Evolutionary conservation across 495 filamentous ascomycete genomes (phyloP).

Genomic region (Xylaria castorea): DNA sequence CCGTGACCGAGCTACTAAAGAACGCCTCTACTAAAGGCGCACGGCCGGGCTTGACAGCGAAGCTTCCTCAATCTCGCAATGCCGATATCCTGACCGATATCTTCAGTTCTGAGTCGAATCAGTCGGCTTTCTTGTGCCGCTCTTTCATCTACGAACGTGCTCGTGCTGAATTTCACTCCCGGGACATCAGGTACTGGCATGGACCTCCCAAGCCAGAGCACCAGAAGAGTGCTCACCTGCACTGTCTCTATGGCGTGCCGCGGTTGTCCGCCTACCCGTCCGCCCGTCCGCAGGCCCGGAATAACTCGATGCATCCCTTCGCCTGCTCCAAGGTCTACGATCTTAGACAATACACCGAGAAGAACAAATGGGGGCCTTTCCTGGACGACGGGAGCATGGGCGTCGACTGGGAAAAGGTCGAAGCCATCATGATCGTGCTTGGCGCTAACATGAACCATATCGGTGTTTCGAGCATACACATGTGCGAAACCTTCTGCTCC

Average conservation of each 20-base stretch:
- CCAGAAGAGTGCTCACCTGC: conserved; percentile 67
- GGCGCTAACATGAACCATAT: conserved; percentile 59
- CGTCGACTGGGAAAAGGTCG: conserved; percentile 75
- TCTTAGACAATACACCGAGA: conserved; percentile 63
- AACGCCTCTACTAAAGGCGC: conserved; percentile 39
- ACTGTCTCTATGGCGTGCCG: conserved; percentile 64
- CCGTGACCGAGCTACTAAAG: conserved; percentile 45
- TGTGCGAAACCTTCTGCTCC: conserved; percentile 57
- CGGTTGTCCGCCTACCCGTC: conserved; percentile 36
- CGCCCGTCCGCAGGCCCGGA: conserved; percentile 35
- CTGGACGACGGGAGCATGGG: conserved; percentile 53
- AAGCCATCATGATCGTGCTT: conserved; percentile 67
- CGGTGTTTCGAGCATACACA: conserved; percentile 46
- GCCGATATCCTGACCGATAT: conserved; percentile 53
- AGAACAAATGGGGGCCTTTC: conserved; percentile 69
- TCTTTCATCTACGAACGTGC: conserved; percentile 62
- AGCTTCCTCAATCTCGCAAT: conserved; percentile 52
- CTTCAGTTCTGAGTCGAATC: conserved; percentile 46
- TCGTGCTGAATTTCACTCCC: conserved; percentile 30
- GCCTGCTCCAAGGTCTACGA: conserved; percentile 70
- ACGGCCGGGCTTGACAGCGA: conserved; percentile 30
- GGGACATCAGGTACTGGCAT: conserved; percentile 1
- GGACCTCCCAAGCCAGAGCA: conserved; percentile 36
- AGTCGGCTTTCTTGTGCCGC: conserved; percentile 54
- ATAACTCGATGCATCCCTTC: conserved; percentile 53